These are phyloP conservation scores for Ceratocystis destructans DNA, from an alignment of 2,329 filamentous ascomycete species.

Conservation along the genomic window DNA sequence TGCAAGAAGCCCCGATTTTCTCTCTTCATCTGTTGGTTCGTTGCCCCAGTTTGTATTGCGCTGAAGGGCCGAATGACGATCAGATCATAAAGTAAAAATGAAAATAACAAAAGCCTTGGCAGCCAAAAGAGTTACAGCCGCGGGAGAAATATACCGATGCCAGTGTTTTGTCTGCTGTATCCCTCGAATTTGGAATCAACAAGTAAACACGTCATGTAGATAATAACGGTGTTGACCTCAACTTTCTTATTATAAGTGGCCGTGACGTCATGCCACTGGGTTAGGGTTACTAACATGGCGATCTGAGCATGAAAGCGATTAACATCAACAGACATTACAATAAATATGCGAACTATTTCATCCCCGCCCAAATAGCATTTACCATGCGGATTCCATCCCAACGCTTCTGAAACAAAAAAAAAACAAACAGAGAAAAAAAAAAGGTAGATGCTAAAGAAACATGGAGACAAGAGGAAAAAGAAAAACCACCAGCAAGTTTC, in stretches of 20 bases:
- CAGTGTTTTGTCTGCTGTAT: too few relatives aligned
- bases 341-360: not conserved
- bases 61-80: slow-evolving; percentile 1
- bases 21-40: not conserved
- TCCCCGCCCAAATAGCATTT: not conserved
- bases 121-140: not conserved
- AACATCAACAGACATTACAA: slow-evolving; percentile 4
- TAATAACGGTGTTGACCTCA: too few relatives aligned
- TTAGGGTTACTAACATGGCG: not conserved
- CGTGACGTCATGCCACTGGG: not conserved
- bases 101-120: not conserved
- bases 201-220: too few relatives aligned
- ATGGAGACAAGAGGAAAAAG: not conserved
- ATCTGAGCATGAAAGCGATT: not conserved
- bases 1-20: not conserved
- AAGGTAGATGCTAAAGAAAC: not conserved
- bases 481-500: not conserved
- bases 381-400: not conserved
- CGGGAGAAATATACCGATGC: too few relatives aligned
- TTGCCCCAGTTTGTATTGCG: not conserved
- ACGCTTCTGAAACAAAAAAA: not conserved
- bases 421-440: not conserved
- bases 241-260: not conserved
- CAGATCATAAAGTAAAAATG: not conserved
- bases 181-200: too few relatives aligned